Evolutionary conservation across 2,329 filamentous ascomycete species (phyloP), one percentile per base, ranked within the genome.

Genomic region (Raffaelea albimanens): DNA sequence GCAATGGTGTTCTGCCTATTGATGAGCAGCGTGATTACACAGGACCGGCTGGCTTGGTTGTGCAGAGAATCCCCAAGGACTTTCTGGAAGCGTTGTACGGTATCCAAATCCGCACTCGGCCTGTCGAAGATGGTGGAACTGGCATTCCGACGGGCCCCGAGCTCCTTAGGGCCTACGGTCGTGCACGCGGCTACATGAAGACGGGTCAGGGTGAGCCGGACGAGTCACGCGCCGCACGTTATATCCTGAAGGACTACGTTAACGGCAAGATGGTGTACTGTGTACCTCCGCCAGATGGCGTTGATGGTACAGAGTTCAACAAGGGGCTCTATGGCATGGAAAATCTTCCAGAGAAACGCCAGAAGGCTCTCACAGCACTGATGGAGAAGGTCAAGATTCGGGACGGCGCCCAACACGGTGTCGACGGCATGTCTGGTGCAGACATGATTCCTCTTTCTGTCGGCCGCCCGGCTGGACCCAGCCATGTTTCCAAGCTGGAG

Each of bases 51-150:
- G 82, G 80, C 0, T 76, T 98, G 3, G 85, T 98, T 23, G 82
- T 90, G 1, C 78, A 85, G 50, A 80, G 93, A 45, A 88, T 98
- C 47, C 94, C 93, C 1, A 82, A 93, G 61, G 68, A 77, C 8
- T 97, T 95, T 69, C 70, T 98, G 5, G 93, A 98, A 65, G 88
- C 89, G 25, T 72, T 95, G 3, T 98, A 98, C 65, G 93, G 93
- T 45, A 90, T 98, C 68, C 85, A 84, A 59, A 95, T 98, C 56
- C 69, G 78, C 50, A 89, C 78, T 0, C 77, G 89, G 7, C 83
- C 90, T 0, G 57, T 85, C 1, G 93, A 97, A 63, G 93, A 98
- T 70, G 94, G 94, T 13, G 94, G 94, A 13, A 95, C 86, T 0
- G 93, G 94, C 19, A 66, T 80, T 0, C 88, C 90, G 13, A 95